A percentile compares a stretch with the other conserved stretches of the same genome.
Evolutionary conservation across 179 eudicot genomes (phyloP).

Genomic region (Silene coronaria): DNA sequence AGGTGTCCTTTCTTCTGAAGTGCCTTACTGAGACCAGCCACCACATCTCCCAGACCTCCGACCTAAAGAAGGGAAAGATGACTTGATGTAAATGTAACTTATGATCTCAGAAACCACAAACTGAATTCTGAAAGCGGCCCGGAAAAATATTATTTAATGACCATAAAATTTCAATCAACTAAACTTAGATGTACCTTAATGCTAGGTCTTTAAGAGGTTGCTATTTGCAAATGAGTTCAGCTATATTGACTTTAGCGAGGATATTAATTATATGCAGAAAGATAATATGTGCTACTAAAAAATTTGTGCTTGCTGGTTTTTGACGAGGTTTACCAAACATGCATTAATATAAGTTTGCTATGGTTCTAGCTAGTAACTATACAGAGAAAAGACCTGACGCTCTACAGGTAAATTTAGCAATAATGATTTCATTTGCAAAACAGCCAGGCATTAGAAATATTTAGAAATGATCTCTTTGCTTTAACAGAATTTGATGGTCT

Average conservation of each 20-base stretch:
- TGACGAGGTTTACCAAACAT: background rate
- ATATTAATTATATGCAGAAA: background rate
- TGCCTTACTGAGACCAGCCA: conserved; percentile 91
- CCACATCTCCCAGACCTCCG: conserved; percentile 98
- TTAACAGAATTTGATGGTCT: conserved; percentile 1
- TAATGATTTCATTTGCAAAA: background rate
- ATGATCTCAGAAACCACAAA: background rate
- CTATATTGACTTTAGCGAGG: background rate
- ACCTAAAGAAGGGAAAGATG: conserved; percentile 43
- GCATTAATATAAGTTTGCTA: background rate
- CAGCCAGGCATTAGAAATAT: background rate
- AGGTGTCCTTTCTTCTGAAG: conserved; percentile 92
- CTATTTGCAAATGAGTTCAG: background rate
- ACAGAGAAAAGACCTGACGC: background rate
- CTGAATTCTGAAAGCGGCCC: background rate
- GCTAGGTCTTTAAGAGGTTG: background rate
- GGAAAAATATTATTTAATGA: background rate
- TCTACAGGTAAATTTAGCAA: background rate
- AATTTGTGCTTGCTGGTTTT: background rate
- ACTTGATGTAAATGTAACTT: background rate
- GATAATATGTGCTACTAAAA: background rate
- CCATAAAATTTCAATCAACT: background rate
- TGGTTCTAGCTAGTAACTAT: background rate
- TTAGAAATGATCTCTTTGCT: background rate
- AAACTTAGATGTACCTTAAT: background rate